phyloP scores from a whole-genome alignment of 495 filamentous ascomycete genomes.

The Xylaria nigripes region DNA sequence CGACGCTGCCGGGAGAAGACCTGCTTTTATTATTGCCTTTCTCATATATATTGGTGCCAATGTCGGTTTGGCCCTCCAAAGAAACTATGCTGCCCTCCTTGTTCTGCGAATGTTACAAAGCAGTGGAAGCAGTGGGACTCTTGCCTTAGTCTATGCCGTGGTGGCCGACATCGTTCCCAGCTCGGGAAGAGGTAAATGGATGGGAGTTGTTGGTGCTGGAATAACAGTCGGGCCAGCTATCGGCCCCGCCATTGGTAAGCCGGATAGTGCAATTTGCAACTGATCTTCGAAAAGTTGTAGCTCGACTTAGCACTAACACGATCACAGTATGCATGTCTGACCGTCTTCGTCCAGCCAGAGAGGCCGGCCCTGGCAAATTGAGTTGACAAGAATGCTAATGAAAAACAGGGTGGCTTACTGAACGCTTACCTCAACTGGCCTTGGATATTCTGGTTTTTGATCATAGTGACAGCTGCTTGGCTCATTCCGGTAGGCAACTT shows the following conservation, averaged over 20 bases:
- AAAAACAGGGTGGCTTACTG: conserved; percentile 1
- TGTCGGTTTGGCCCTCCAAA: conserved; percentile 54
- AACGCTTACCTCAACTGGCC: conserved; percentile 50
- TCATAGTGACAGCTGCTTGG: conserved; percentile 48
- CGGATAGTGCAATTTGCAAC: not conserved
- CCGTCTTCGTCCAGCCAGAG: not conserved
- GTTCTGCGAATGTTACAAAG: conserved; percentile 57
- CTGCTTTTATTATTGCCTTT: conserved; percentile 51
- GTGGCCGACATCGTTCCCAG: conserved; percentile 54
- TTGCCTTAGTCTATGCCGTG: conserved; percentile 53
- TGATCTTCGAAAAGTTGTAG: not conserved
- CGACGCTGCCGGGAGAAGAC: conserved; percentile 51
- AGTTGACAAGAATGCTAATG: not conserved
- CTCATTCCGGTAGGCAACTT: conserved; percentile 30
- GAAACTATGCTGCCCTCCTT: conserved; percentile 51
- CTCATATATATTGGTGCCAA: conserved; percentile 54
- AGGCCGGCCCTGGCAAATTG: not conserved
- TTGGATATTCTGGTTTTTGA: conserved; percentile 67
- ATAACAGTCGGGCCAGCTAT: conserved; percentile 47
- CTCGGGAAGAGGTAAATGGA: conserved; percentile 53
- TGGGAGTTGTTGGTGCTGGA: conserved; percentile 46
- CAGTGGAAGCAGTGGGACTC: conserved; percentile 47
- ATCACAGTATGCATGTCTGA: conserved; percentile 1
- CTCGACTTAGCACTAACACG: not conserved
- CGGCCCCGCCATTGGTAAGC: conserved; percentile 49